Evolutionary conservation across 805 yeast species (phyloP), one percentile per base, ranked within the genome.

Genomic region (Scheffersomyces spartinae): DNA sequence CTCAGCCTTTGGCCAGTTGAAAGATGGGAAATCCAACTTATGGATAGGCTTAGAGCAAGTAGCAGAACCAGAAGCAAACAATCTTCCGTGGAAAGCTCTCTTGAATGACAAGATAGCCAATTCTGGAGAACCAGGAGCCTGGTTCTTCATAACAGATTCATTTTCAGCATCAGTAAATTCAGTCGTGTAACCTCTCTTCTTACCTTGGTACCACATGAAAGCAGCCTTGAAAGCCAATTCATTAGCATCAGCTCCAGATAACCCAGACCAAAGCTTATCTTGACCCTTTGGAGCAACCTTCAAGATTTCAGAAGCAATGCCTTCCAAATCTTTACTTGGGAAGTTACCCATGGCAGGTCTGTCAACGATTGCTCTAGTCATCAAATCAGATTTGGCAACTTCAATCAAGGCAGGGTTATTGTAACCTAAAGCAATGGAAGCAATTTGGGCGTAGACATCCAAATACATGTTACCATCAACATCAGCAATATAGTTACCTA

Each of bases 331-430:
- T n/a, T 58, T 55, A 10, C 71, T 62, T 7, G 93, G 85, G 55
- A 79, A 80, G 57, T 75, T 76, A 43, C 88, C 91, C 32, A 78
- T 55, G 12, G 94, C 94, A 21, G 94, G 93, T 51, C 94, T 70
- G 60, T 81, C 78, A 35, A 80, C 74, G 28, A 82, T 52, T 13
- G 88, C 83, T 47, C 72, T 67, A 34, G 74, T 54, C 80, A 76
- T 74, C 41, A 67, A 75, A 31, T 70, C 77, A 18, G 82, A 67
- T 46, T 63, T 64, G 26, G 91, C 88, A 26, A 71, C 71, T 53
- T 72, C 69, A 26, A 68, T 60, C 37, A 81, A 61, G 21, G 69
- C 76, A 12, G 93, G 93, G 61, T 81, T 77, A 63, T 82, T 81
- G 70, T 81, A 81, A 25, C 94, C 94, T 32, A 81, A 64, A 10